Conservation (phyloP, 2,329 filamentous ascomycete genomes). For the Pseudocercospora macadamiae region DNA sequence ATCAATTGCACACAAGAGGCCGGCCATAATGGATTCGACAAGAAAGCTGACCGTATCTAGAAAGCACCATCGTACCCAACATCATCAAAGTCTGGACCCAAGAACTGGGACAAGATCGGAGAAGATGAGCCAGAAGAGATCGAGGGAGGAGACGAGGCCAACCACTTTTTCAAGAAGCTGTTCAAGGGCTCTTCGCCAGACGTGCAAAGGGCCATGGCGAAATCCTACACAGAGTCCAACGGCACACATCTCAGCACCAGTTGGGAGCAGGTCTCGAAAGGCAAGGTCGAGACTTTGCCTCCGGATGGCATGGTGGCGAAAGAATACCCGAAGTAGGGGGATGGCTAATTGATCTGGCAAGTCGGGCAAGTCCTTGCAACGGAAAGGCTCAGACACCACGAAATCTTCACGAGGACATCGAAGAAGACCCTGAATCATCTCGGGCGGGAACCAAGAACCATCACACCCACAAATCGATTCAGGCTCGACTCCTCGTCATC, state of each 20-base stretch:
- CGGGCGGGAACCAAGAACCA: too few species aligned
- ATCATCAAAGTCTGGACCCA: constrained; percentile 78
- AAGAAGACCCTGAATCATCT: too few species aligned
- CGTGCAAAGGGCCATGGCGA: constrained; percentile 92
- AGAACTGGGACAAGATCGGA: constrained; percentile 87
- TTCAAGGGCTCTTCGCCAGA: constrained; percentile 78
- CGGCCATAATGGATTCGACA: constrained; percentile 17
- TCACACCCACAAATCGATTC: too few species aligned
- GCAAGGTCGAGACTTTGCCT: constrained; percentile 71
- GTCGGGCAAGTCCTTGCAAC: too few species aligned
- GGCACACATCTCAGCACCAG: constrained; percentile 91
- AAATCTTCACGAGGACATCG: too few species aligned
- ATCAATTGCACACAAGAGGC: too few species aligned
- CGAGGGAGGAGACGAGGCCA: constrained; percentile 66
- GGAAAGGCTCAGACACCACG: too few species aligned
- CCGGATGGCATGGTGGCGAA: constrained; percentile 78
- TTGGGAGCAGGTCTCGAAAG: constrained; percentile 78
- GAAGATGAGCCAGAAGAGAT: constrained; percentile 57
- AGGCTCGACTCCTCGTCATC: too few species aligned
- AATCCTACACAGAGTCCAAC: constrained; percentile 92
- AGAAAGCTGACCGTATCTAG: constrained; percentile 11
- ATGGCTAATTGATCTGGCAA: too few species aligned
- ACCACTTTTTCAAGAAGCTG: constrained; percentile 86
- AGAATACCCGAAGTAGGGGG: constrained; percentile 62
- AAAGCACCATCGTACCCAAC: constrained; percentile 74